These are phyloP conservation scores for Trypanosoma cruzi DNA, from an alignment of 208 protist genomes.

Conservation along the genomic window DNA sequence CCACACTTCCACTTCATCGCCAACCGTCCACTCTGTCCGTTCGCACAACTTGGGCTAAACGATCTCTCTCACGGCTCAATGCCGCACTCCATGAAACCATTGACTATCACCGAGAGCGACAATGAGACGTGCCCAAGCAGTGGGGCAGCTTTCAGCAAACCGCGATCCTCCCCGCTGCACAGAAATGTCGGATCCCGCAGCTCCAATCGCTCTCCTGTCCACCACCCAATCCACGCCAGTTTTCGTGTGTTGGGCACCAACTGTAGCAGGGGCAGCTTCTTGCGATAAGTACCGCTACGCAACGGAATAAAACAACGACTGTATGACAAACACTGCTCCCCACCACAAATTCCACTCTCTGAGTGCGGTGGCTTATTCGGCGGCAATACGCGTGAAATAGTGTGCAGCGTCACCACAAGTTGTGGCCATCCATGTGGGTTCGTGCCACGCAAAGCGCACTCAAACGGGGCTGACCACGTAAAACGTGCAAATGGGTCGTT, in stretches of 20 bases:
- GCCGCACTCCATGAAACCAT: constrained; percentile 71
- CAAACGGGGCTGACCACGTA: constrained; percentile 76
- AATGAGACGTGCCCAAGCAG: constrained; percentile 65
- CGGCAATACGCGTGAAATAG: constrained; percentile 32
- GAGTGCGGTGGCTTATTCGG: constrained; percentile 14
- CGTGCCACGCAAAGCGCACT: constrained; percentile 79
- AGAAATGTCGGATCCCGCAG: constrained; percentile 81
- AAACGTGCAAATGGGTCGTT: constrained; percentile 67
- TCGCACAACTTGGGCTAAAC: background rate
- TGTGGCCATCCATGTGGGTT: constrained; percentile 88
- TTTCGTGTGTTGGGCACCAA: constrained; percentile 65
- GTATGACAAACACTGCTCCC: constrained; percentile 40
- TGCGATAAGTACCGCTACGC: constrained; percentile 58
- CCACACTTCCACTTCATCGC: background rate
- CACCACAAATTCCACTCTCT: background rate
- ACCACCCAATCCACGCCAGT: constrained; percentile 54
- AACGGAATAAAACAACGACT: constrained; percentile 83
- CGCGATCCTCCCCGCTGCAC: constrained; percentile 76
- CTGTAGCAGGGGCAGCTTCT: constrained; percentile 72
- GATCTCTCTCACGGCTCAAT: constrained; percentile 41
- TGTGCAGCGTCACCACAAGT: constrained; percentile 79
- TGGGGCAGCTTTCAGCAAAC: constrained; percentile 65
- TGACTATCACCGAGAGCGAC: constrained; percentile 74
- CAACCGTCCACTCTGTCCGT: background rate
- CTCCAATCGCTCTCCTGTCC: constrained; percentile 62